Percentiles rank a stretch among this genome's conserved stretches.
Conservation (phyloP, 257 asterid species). For the Nicotiana undulata region DNA sequence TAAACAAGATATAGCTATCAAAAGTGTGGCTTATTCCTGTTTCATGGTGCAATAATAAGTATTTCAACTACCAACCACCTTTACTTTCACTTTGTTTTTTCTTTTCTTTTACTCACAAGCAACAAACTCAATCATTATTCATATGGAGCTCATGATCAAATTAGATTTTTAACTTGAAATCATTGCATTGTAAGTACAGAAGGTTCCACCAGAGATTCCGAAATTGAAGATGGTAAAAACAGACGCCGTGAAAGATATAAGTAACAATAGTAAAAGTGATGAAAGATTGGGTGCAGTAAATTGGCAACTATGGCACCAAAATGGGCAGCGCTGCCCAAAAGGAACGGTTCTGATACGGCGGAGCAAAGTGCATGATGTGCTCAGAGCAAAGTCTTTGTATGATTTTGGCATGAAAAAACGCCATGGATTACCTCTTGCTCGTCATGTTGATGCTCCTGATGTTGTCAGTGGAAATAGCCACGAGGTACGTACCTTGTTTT, state of each 20-base stretch:
- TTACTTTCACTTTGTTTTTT: neutral
- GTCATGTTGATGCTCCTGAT: conserved; percentile 61
- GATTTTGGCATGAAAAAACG: conserved; percentile 60
- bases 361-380: conserved; percentile 56
- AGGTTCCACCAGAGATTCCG: conserved; percentile 58
- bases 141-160: neutral
- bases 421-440: conserved; percentile 14
- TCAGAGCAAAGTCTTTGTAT: conserved; percentile 76
- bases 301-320: conserved; percentile 73
- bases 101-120: conserved; percentile 7
- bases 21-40: neutral
- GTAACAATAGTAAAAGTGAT: conserved; percentile 4
- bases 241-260: neutral
- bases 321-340: conserved; percentile 62
- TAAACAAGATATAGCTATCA: too few species aligned
- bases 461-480: conserved; percentile 79
- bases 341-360: conserved; percentile 86
- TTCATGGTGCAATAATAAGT: neutral
- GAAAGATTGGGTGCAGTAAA: conserved; percentile 12
- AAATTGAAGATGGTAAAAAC: conserved; percentile 38
- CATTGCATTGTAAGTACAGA: conserved; percentile 26
- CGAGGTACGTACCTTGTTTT: conserved; percentile 61
- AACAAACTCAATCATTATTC: neutral
- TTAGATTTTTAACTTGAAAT: neutral
- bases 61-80: conserved; percentile 52